Conservation (phyloP, 148 eudicot genomes). For the Chenopodium album region DNA sequence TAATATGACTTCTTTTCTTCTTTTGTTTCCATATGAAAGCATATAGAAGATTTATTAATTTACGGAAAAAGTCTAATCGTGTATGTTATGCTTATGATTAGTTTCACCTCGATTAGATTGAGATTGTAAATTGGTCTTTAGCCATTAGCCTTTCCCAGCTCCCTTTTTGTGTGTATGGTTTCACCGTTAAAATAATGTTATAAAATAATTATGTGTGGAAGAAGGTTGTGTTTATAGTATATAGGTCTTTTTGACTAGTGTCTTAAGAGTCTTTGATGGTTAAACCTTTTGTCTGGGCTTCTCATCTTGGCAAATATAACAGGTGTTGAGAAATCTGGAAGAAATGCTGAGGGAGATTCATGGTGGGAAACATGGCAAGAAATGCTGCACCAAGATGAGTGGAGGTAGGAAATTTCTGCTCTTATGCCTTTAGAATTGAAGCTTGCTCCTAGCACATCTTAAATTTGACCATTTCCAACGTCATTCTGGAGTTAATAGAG, state of each 20-base stretch:
- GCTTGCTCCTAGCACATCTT: neutral
- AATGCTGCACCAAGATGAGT: constrained; percentile 96
- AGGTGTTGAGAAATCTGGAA: constrained; percentile 98
- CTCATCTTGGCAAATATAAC: constrained; percentile 3
- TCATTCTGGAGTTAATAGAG: neutral
- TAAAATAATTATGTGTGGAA: neutral
- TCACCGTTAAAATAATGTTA: neutral
- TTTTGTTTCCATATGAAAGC: too few species aligned
- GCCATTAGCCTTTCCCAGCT: neutral
- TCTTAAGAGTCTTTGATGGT: neutral
- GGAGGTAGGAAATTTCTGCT: constrained; percentile 58
- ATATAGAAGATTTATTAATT: too few species aligned
- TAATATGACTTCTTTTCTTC: too few species aligned
- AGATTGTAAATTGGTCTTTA: neutral
- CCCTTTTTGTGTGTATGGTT: neutral
- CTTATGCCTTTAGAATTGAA: neutral
- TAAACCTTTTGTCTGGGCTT: neutral
- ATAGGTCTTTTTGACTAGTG: neutral
- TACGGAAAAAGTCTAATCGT: too few species aligned
- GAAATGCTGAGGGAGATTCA: constrained; percentile 92
- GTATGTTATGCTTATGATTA: too few species aligned
- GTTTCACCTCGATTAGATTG: neutral
- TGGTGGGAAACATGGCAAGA: constrained; percentile 99
- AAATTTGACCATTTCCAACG: neutral
- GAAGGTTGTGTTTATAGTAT: neutral